Conservation (phyloP, 306 rosid genomes). For the Acacia crassicarpa region DNA sequence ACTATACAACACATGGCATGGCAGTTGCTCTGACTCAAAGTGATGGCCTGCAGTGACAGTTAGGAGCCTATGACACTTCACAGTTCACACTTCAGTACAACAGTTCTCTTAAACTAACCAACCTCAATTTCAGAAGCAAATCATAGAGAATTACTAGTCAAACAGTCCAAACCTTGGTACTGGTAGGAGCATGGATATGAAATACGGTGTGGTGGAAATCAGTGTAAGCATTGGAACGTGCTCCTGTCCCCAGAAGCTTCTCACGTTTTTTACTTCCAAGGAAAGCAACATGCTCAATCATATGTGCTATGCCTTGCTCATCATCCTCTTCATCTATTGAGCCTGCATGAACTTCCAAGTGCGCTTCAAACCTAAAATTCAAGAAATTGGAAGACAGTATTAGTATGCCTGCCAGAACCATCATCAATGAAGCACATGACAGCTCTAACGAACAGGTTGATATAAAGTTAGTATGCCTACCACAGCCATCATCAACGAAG, state of each 20-base stretch:
- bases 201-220: conserved; percentile 99
- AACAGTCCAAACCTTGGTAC: conserved; percentile 67
- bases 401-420: conserved; percentile 17
- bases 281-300: conserved; percentile 99
- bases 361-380: conserved; percentile 93
- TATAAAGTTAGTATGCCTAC: conserved; percentile 14
- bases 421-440: neutral
- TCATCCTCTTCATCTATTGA: conserved; percentile 95
- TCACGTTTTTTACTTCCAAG: conserved; percentile 99
- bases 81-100: conserved; percentile 24
- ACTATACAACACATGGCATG: conserved; percentile 10
- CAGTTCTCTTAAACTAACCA: conserved; percentile 5
- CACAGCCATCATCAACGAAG: conserved; percentile 8
- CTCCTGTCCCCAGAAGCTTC: conserved; percentile 97
- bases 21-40: neutral
- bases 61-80: conserved; percentile 9
- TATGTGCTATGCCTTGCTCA: conserved; percentile 99
- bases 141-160: conserved; percentile 26
- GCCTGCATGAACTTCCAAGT: conserved; percentile 96
- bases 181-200: conserved; percentile 94
- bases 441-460: neutral
- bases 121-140: conserved; percentile 19
- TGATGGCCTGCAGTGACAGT: neutral
- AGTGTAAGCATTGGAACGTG: conserved; percentile 97
- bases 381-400: conserved; percentile 18